Evolutionary conservation across 2,329 filamentous ascomycete species (phyloP), one percentile per base, ranked within the genome.

Genomic region (Acrocalymma vagum): DNA sequence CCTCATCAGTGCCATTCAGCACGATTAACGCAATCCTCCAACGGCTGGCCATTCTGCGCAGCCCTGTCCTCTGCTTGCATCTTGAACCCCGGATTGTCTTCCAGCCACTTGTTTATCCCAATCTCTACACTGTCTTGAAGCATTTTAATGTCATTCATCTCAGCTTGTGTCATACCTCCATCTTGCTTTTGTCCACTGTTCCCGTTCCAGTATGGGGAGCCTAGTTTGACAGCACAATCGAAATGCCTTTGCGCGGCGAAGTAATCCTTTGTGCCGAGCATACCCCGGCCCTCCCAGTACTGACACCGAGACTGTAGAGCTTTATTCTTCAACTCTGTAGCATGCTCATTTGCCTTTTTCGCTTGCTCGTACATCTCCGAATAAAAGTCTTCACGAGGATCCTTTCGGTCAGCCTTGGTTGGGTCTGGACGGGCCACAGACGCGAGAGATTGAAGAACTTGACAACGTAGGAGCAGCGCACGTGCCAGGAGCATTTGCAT

Each of bases 211-310:
- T n/a, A n/a, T n/a, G n/a, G n/a, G n/a, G n/a, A n/a, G n/a, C n/a
- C n/a, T n/a, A 45, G 33, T 6, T 38, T 41, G 6, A 48, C 28
- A 5, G 52, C 52, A 23, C 33, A 28, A 5, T 18, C 20, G 9
- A 55, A 53, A 18, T 53, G 44, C 3, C 34, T 17, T 3, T n/a
- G 20, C 9, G 52, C 52, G 9, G 37, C 31, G 6, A 25, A 11
- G 33, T 39, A 50, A 9, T 53, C 42, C 13, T 34, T 13, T 2
- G 32, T 36, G 7, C 47, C 50, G 6, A 33, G 51, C 14, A 40
- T 47, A 2, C 41, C 57, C 13, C 44, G 17, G 15, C 53, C 57
- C 21, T 38, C 27, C 58, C 58, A 62, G 30, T 57, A 61, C 26
- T 53, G 45, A 16, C 45, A 45, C 2, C 51, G 40, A 3, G 57